Conservation (phyloP, 495 filamentous ascomycete species). For the Neurospora sp. region DNA sequence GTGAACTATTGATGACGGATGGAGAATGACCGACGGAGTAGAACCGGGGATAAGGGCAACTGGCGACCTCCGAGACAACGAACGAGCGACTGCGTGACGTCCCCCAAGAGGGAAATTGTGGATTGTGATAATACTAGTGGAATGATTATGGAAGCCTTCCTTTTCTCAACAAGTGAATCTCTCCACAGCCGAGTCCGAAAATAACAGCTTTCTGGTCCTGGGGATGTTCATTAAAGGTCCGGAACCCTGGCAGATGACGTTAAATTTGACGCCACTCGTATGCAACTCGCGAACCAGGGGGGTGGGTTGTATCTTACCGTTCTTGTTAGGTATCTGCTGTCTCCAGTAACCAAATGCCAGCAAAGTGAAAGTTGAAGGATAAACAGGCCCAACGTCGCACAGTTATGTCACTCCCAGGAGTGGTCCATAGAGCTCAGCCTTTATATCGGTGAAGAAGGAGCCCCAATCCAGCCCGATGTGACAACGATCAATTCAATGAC, state of each 20-base stretch:
- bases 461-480: neutral
- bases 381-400: neutral
- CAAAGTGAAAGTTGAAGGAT: neutral
- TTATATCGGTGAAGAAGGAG: neutral
- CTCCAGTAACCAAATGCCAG: neutral
- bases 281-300: neutral
- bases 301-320: neutral
- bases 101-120: neutral
- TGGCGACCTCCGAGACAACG: neutral
- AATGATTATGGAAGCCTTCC: neutral
- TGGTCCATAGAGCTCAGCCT: neutral
- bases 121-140: neutral
- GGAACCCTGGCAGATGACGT: constrained; percentile 2
- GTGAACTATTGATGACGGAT: neutral
- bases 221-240: neutral
- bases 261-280: constrained; percentile 1
- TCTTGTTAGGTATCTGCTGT: neutral
- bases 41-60: neutral
- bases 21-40: neutral
- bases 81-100: neutral
- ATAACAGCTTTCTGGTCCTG: neutral
- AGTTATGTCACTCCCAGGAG: neutral
- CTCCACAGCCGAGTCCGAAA: neutral
- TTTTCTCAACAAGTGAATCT: neutral
- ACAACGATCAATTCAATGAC: neutral